Evolutionary conservation across 2,329 filamentous ascomycete genomes (phyloP).

Genomic region (Pseudonectria foliicola): DNA sequence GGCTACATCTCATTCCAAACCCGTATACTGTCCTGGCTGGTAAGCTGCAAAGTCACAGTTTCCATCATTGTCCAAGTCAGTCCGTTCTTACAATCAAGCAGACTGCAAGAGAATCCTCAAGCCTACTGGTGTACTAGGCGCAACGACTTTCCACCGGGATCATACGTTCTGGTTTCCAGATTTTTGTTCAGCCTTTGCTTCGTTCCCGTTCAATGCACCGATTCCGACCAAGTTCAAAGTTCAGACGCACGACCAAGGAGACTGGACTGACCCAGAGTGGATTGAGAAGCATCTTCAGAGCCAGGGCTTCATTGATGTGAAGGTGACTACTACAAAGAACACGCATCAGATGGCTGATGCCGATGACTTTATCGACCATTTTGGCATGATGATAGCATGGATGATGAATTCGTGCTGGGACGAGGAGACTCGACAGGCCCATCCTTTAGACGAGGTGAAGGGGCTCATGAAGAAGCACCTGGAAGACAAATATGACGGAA

Average conservation of each 20-base stretch:
- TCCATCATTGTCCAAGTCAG: not conserved
- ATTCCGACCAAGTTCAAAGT: constrained; percentile 27
- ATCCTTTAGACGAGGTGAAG: constrained; percentile 30
- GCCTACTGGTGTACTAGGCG: constrained; percentile 31
- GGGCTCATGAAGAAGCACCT: constrained; percentile 29
- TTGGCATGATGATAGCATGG: constrained; percentile 33
- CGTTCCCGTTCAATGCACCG: constrained; percentile 34
- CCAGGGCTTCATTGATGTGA: constrained; percentile 32
- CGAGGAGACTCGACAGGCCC: constrained; percentile 30
- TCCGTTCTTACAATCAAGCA: constrained; percentile 1
- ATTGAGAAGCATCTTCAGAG: constrained; percentile 28
- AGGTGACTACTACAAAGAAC: constrained; percentile 25
- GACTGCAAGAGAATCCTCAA: constrained; percentile 34
- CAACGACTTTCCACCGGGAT: constrained; percentile 29
- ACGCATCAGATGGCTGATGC: constrained; percentile 25
- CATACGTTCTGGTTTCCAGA: constrained; percentile 32
- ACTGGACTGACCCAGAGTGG: constrained; percentile 35
- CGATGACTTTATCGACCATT: constrained; percentile 28
- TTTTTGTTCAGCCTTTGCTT: constrained; percentile 30
- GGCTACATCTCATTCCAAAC: constrained; percentile 38
- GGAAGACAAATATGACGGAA: constrained; percentile 30
- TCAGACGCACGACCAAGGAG: constrained; percentile 32
- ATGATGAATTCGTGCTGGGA: constrained; percentile 32
- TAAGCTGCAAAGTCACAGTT: constrained; percentile 4
- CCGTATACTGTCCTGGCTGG: constrained; percentile 27